These are phyloP conservation scores for Agastache rugosa DNA, from an alignment of 257 asterid species.

Conservation along the genomic window DNA sequence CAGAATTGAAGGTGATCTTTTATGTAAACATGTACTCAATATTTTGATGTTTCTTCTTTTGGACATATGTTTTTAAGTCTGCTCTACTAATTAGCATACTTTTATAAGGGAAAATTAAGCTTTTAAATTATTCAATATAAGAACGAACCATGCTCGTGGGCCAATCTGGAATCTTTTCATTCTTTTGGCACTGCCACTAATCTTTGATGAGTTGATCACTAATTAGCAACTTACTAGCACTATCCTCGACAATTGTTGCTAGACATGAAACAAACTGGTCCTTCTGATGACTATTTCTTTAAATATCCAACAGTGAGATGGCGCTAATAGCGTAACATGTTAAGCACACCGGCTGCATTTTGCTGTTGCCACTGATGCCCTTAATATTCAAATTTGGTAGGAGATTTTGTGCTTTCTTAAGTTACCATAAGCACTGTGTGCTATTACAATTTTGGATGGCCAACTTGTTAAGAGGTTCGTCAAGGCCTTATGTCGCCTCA, in stretches of 20 bases:
- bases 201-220: not conserved
- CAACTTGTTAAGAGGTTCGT: constrained; percentile 28
- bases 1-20: constrained; percentile 79
- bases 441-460: not conserved
- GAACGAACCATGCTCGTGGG: not conserved
- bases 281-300: not conserved
- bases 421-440: constrained; percentile 5
- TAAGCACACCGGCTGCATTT: not conserved
- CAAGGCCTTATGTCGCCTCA: constrained; percentile 16
- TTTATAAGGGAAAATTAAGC: not conserved
- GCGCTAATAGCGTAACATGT: not conserved
- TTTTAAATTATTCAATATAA: not conserved
- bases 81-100: constrained; percentile 21
- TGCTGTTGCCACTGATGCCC: constrained; percentile 1
- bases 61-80: not conserved
- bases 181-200: not conserved
- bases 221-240: not conserved
- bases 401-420: too few species aligned
- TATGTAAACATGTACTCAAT: constrained; percentile 16
- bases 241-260: constrained; percentile 20
- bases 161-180: not conserved
- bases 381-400: not conserved
- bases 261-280: not conserved
- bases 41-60: not conserved
- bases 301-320: not conserved